phyloP scores from a whole-genome alignment of 495 filamentous ascomycete genomes.

The Penicillium tannophilum region DNA sequence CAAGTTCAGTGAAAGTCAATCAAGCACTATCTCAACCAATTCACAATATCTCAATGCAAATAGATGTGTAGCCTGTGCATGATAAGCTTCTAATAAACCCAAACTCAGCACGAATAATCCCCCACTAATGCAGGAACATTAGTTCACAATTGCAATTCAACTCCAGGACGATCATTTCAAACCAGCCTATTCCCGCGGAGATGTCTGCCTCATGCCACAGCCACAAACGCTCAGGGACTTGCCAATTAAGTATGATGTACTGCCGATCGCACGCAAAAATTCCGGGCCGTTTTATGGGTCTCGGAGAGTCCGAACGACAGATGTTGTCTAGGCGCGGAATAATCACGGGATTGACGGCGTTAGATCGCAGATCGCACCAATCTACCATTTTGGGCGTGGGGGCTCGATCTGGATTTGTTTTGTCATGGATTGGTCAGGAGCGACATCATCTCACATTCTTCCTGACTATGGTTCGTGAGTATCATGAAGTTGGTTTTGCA shows the following conservation, averaged over 20 bases:
- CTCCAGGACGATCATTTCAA: neutral
- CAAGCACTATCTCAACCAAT: neutral
- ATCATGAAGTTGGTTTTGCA: neutral
- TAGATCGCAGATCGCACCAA: no score
- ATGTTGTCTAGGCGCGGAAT: neutral
- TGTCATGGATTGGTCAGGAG: no score
- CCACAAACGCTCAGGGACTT: neutral
- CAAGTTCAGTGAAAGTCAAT: conserved; percentile 11
- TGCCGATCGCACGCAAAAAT: neutral
- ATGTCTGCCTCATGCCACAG: neutral
- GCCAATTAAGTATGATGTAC: neutral
- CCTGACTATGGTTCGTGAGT: neutral
- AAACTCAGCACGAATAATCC: neutral
- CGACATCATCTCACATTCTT: neutral
- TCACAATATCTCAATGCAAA: neutral
- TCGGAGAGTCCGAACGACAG: neutral
- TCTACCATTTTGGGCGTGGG: no score
- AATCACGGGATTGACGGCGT: neutral
- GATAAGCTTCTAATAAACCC: neutral
- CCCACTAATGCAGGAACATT: neutral
- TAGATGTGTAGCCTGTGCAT: no score
- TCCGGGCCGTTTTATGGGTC: neutral
- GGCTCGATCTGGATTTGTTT: no score
- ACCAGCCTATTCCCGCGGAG: neutral
- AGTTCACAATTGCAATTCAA: neutral